Percentiles rank a stretch among this genome's conserved stretches.
Conservation (phyloP, 331 rosid genomes). For the Malus hybrid region DNA sequence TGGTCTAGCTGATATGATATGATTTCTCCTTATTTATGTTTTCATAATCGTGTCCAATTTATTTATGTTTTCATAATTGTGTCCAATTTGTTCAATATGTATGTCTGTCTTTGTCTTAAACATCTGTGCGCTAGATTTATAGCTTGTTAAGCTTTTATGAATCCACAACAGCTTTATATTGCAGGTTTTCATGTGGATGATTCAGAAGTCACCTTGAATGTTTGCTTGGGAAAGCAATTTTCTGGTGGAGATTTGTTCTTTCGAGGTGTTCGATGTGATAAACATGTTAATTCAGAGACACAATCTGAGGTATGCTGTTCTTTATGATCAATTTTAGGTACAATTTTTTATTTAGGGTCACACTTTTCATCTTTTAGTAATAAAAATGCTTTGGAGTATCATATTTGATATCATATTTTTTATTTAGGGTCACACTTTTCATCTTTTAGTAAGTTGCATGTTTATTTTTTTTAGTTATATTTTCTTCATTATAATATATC, state of each 20-base stretch:
- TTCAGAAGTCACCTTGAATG: constrained; percentile 82
- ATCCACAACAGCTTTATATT: constrained; percentile 20
- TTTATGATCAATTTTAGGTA: not conserved
- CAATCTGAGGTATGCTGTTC: constrained; percentile 49
- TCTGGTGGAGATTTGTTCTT: constrained; percentile 83
- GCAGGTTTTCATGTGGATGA: constrained; percentile 96
- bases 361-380: not conserved
- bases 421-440: too few species aligned
- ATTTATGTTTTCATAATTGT: not conserved
- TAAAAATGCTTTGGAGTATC: not conserved
- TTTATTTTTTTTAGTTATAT: not conserved
- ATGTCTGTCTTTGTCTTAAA: not conserved
- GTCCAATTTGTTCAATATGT: not conserved
- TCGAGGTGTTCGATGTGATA: constrained; percentile 87
- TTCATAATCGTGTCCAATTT: not conserved
- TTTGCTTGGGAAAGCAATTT: constrained; percentile 82
- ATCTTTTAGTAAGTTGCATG: not conserved
- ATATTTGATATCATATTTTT: not conserved
- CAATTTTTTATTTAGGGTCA: not conserved
- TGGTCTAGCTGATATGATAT: not conserved
- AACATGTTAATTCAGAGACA: constrained; percentile 64
- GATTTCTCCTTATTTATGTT: not conserved
- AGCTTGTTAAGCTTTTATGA: constrained; percentile 10
- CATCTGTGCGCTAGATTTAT: not conserved
- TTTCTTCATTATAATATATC: not conserved